Base-by-base conservation (phyloP, 257 asterid species). In the Fraxinus anomala region DNA sequence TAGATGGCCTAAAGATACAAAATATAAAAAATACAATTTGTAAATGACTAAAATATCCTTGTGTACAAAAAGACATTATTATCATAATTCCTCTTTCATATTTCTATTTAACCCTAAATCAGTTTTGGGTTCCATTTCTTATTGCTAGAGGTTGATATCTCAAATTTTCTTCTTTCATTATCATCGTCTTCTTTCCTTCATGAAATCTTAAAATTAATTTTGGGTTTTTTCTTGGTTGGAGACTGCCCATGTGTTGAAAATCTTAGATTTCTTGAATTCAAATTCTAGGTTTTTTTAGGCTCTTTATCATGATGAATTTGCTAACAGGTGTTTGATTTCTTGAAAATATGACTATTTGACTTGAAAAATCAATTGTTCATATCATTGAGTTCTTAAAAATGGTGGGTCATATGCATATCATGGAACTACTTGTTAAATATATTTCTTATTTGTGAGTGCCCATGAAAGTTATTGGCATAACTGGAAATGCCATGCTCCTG, bases 381-480 rank as follows among this genome's bases (percentile, higher is more conserved):
- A 26, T 70, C 34, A 80, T 68, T 81, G 63, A 37, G 39, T 70
- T 44, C 40, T 51, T 44, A 73, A 76, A 76, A 42, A 83, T 86
- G 91, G 80, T 73, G 42, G 75, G 68, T 4, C 28, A 61, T 66
- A 31, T 73, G 14, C 67, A 17, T 26, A 49, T 23, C 72, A 86
- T 67, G 73, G 80, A 82, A 82, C 82, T 63, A 36, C 34, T 86
- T 75, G 76, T 81, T 7, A 67, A 84, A 68, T 82, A 83, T 80
- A 10, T 80, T 78, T 79, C 79, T 67, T 84, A 82, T 79, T 6
- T 84, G 70, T 83, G 87, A 83, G 68, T 85, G 67, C 79, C 88
- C 34, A 28, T 84, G 83, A 81, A 76, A 74, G 89, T 47, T 21
- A 21, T 21, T 77, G 87, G 86, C 73, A 54, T 70, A 40, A 33